Base-by-base conservation (phyloP, 2,329 filamentous ascomycete species). In the Trichothecium sympodiale region DNA sequence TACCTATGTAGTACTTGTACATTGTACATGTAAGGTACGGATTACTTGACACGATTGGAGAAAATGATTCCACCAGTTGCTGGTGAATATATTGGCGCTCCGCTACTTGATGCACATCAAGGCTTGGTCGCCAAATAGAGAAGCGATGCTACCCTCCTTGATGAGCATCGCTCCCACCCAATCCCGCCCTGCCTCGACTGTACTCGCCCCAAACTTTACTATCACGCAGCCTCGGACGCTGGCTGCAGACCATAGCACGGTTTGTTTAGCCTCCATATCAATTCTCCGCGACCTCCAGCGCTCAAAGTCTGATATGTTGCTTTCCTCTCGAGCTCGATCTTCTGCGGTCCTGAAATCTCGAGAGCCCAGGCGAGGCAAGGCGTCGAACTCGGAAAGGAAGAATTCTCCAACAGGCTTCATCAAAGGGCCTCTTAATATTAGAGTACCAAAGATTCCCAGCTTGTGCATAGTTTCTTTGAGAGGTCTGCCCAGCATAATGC, bases 181-280 rank as follows among this genome's bases (percentile, higher is more conserved):
- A 32, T 72, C 62, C 45, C 83, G 75, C 4, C 80, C 87, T 17
- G 80, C 81, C 55, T 96, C 87, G 17, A 94, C 80, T 31, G 80
- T 80, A 37, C 68, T 70, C 2, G 88, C 84, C 2, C 84, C 86
- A 54, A 96, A 93, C 56, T 96, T 96, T 46, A 96, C 81, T 17
- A 95, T 70, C 4, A 91, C 80, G 50, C 89, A 94, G 4, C 85
- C 81, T 36, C 87, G 71, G 25, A 93, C 77, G 17, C 71, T 72
- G 12, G 87, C 83, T 10, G 83, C 84, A 17, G 86, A 88, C 85
- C 87, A 94, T 4, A 89, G 64, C 4, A 94, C 57, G 13, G 72
- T 72, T 33, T 70, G 63, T 8, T 58, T 51, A 41, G 60, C 68
- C 54, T 91, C 83, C 50, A 67, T 63, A 37, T 56, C 52, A 15